A percentile compares a stretch with the other conserved stretches of the same genome.
Evolutionary conservation across 257 asterid genomes (phyloP).

Genomic region (Anisodus acutangulus): DNA sequence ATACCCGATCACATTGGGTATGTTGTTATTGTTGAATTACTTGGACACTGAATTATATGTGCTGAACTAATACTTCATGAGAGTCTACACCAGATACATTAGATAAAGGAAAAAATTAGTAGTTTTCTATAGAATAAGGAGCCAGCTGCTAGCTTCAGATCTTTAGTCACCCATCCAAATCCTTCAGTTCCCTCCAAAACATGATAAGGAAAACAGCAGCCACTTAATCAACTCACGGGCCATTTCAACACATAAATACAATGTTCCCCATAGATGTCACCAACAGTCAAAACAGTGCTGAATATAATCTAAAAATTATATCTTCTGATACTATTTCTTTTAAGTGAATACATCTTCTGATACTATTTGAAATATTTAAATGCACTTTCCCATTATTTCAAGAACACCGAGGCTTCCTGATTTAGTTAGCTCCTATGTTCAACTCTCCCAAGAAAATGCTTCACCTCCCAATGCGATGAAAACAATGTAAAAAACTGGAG

Average conservation of each 20-base stretch:
- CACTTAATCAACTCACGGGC: not conserved
- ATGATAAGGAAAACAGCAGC: not conserved
- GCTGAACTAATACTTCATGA: not conserved
- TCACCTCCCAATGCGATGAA: not conserved
- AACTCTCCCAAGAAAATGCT: not conserved
- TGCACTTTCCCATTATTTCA: not conserved
- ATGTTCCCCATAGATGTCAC: not conserved
- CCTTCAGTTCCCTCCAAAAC: not conserved
- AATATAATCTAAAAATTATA: not conserved
- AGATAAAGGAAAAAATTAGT: not conserved
- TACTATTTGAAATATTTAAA: not conserved
- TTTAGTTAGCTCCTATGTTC: not conserved
- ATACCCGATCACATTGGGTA: no score
- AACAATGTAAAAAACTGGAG: not conserved
- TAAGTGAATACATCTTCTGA: not conserved
- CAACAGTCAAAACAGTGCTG: not conserved
- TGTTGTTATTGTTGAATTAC: not conserved
- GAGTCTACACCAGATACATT: not conserved
- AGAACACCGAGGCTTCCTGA: not conserved
- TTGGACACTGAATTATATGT: not conserved
- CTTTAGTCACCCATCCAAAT: not conserved
- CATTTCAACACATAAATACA: not conserved
- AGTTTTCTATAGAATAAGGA: not conserved
- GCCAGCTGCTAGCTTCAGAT: not conserved
- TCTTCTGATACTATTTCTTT: not conserved